Base-by-base conservation (phyloP, 805 yeast genomes). In the Teunomyces stri region DNA sequence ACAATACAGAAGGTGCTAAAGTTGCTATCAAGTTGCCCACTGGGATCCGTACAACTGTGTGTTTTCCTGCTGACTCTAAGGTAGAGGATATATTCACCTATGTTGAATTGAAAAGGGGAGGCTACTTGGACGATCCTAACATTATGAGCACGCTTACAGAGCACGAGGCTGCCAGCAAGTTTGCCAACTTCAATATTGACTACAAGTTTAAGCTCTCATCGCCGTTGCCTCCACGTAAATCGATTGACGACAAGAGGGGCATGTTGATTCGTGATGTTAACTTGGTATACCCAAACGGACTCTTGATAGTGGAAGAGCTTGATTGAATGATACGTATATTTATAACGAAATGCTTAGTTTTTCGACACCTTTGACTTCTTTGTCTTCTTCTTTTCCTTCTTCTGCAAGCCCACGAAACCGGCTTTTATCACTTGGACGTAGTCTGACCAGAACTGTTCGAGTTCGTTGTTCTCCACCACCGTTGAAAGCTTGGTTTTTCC, bases 321-420 rank as follows among this genome's bases (percentile, higher is more conserved):
- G 46, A 35, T 35, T 35, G 38, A 35, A 35, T 35, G 16, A 22
- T 15, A 22, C 16, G 15, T 25, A 31, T 27, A 16, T 29, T 22
- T 10, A 13, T 39, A 22, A 15, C 13, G 21, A 13, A 39, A 25
- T 25, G 27, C 18, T 36, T 50, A 58, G 51, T 37, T 37, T 37
- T 67, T 66, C 16, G 61, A 44, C 28, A 67, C 65, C 62, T 64
- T 72, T 53, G 68, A 74, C 61, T 77, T 74, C 70, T 80, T 83
- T 70, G 77, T 79, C 74, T 82, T 84, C 68, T 82, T 83, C 74
- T 88, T 89, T 50, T 87, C 89, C 71, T 88, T 89, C 78, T 85
- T 88, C 61, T 82, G 79, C 64, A 91, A 75, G 1, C 96, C 96
- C 3, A 70, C 70, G 64, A 87, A 81, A 4, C 94, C 91, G 18